Evolutionary conservation across 306 rosid species (phyloP), one percentile per base, ranked within the genome.

Genomic region (Sechiopsis laciniata): DNA sequence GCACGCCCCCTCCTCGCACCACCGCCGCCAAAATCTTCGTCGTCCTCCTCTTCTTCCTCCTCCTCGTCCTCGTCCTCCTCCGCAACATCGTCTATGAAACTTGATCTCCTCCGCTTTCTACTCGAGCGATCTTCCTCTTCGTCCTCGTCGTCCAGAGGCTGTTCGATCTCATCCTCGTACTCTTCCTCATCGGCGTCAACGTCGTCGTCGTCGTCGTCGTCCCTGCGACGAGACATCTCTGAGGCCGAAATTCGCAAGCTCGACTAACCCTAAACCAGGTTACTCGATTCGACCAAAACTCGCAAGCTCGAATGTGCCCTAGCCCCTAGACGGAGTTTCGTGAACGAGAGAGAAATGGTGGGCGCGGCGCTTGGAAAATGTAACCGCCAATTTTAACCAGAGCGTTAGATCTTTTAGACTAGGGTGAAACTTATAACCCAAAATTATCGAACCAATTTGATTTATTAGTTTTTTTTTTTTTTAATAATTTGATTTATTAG

Each of bases 1-100:
- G 77, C 53, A 37, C 77, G 83, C 26, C 79, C 78, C 84, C 42
- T 79, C 16, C 88, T 81, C 6, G 83, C 74, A 0, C 42, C 83
- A 0, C 35, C 83, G 8, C 74, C 79, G 1, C 65, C 85, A 45
- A 78, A 79, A 2, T 82, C 88, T 0, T 86, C 96, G 0, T 87
- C 96, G 0, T 90, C 95, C 3, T 88, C 92, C 0, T 90, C 92
- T 0, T 91, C 96, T 15, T 92, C 97, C 9, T 88, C 97, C 1
- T 84, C 99, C 82, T 94, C 99, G 79, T 53, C 68, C 62, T 12
- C 88, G 57, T 40, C 86, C 71, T 21, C 84, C 74, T 19, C 60
- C 16, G 71, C 75, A 55, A 40, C 82, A 14, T 75, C 79, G 69
- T 67, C 78, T 64, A 75, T 75, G 9, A 75, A 75, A 45, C 15